A percentile compares a stretch with the other conserved stretches of the same genome.
phyloP scores from a whole-genome alignment of 805 yeast genomes.

The Sugiyamaella valdiviana region DNA sequence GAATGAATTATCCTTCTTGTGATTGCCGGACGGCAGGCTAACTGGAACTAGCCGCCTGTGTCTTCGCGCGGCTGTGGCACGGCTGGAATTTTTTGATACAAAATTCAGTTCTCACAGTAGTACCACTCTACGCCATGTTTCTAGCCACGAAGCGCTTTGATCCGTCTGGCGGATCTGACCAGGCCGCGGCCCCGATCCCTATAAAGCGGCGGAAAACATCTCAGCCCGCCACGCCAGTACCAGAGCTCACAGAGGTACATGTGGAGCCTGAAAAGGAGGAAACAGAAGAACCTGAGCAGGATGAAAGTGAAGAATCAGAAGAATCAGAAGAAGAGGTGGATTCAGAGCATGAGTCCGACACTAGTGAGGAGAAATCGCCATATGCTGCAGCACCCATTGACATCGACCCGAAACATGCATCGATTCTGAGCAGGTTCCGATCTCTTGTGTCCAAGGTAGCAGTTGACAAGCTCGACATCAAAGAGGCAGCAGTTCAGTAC shows the following conservation, averaged over 20 bases:
- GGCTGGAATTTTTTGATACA: not conserved
- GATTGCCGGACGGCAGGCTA: too few species aligned
- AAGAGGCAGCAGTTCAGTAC: conserved; percentile 18
- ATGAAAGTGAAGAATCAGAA: not conserved
- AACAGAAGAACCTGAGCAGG: conserved; percentile 4
- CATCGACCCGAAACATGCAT: conserved; percentile 39
- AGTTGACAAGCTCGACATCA: not conserved
- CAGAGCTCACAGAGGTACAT: too few species aligned
- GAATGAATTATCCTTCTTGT: too few species aligned
- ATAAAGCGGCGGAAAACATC: not conserved
- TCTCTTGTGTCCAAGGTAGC: conserved; percentile 12
- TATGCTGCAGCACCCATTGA: conserved; percentile 15
- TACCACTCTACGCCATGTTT: conserved; percentile 11
- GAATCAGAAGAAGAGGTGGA: conserved; percentile 20
- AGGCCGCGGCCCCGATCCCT: not conserved
- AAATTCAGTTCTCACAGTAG: not conserved
- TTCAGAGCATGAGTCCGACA: conserved; percentile 8
- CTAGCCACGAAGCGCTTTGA: conserved; percentile 18
- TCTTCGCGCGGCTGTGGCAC: not conserved
- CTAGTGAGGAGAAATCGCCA: conserved; percentile 7
- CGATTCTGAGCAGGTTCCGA: conserved; percentile 49
- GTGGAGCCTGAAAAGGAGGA: too few species aligned
- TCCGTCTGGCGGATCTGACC: conserved; percentile 9
- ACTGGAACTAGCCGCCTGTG: not conserved
- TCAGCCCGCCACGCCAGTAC: too few species aligned